These are phyloP conservation scores for Daldinia caldariorum DNA, from an alignment of 495 filamentous ascomycete genomes.

Conservation along the genomic window DNA sequence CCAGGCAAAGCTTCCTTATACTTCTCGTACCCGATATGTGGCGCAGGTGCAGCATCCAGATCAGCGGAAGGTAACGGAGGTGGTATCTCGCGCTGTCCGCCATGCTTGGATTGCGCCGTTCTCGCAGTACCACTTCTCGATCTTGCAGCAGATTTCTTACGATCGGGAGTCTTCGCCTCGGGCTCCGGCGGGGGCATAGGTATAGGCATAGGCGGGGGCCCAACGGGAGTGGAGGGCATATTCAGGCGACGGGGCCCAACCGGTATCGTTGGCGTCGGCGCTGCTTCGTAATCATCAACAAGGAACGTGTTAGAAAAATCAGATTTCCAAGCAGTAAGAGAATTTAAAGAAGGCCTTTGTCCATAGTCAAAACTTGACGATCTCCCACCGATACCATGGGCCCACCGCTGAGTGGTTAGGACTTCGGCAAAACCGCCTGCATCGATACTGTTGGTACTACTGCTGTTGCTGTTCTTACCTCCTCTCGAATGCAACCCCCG, in stretches of 20 bases:
- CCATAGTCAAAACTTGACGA: constrained; percentile 84
- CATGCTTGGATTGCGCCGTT: constrained; percentile 44
- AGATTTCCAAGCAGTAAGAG: constrained; percentile 53
- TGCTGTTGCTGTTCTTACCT: constrained; percentile 77
- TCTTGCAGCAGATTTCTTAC: constrained; percentile 71
- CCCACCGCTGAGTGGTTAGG: constrained; percentile 65
- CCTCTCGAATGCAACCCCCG: constrained; percentile 57
- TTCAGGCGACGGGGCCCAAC: constrained; percentile 73
- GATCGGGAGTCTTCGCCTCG: constrained; percentile 54
- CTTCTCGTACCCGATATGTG: constrained; percentile 67
- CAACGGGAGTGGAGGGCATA: constrained; percentile 54
- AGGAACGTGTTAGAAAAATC: constrained; percentile 59
- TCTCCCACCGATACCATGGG: constrained; percentile 65
- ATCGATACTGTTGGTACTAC: constrained; percentile 71
- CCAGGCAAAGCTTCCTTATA: constrained; percentile 57
- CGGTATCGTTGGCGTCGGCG: constrained; percentile 87
- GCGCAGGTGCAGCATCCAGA: constrained; percentile 61
- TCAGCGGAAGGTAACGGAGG: constrained; percentile 50
- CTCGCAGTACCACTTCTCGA: constrained; percentile 63
- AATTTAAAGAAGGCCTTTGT: constrained; percentile 50
- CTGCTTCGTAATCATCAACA: constrained; percentile 76
- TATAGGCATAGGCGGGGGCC: constrained; percentile 46
- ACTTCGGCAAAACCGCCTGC: constrained; percentile 70
- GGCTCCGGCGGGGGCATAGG: constrained; percentile 50
- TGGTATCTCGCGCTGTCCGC: constrained; percentile 45